These are phyloP conservation scores for Xylaria sp. DNA, from an alignment of 2,329 filamentous ascomycete species.

Conservation along the genomic window DNA sequence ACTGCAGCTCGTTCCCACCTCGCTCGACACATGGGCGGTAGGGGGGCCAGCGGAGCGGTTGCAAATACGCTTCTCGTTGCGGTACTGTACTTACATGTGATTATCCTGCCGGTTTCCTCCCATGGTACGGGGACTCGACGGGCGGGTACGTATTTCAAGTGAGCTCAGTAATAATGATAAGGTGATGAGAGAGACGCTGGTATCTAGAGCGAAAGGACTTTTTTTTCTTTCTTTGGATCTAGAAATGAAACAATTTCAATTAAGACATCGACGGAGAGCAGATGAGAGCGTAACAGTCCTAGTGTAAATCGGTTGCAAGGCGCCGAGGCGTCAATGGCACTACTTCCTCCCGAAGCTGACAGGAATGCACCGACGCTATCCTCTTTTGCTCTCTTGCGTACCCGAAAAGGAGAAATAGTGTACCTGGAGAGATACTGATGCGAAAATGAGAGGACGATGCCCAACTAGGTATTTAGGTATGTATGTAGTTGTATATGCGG, in stretches of 20 bases:
- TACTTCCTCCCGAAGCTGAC: slow-evolving; percentile 18
- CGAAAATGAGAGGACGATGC: too few relatives aligned
- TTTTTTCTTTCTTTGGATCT: slow-evolving; percentile 12
- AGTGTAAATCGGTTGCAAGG: slow-evolving; percentile 8
- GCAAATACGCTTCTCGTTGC: not conserved
- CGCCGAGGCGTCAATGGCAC: slow-evolving; percentile 17
- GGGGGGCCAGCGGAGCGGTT: not conserved
- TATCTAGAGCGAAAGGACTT: not conserved
- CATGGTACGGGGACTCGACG: slow-evolving; percentile 27
- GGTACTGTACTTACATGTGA: slow-evolving; percentile 35
- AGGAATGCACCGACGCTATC: slow-evolving; percentile 18
- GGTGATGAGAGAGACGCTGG: slow-evolving; percentile 1
- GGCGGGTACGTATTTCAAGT: slow-evolving; percentile 4
- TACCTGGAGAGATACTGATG: not conserved
- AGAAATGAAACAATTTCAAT: slow-evolving; percentile 5
- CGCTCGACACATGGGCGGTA: slow-evolving; percentile 13
- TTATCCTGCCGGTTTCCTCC: slow-evolving; percentile 26
- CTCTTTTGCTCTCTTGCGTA: slow-evolving; percentile 16
- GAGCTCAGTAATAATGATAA: not conserved
- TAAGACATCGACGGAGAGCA: slow-evolving; percentile 2
- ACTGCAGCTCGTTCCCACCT: slow-evolving; percentile 29
- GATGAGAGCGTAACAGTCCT: slow-evolving; percentile 4
- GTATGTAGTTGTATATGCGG: too few relatives aligned
- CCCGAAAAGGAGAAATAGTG: slow-evolving; percentile 3
- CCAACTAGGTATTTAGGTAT: too few relatives aligned